Percentiles rank a stretch among this genome's conserved stretches.
Evolutionary conservation across 495 filamentous ascomycete genomes (phyloP).

Genomic region (Tirmania nivea): DNA sequence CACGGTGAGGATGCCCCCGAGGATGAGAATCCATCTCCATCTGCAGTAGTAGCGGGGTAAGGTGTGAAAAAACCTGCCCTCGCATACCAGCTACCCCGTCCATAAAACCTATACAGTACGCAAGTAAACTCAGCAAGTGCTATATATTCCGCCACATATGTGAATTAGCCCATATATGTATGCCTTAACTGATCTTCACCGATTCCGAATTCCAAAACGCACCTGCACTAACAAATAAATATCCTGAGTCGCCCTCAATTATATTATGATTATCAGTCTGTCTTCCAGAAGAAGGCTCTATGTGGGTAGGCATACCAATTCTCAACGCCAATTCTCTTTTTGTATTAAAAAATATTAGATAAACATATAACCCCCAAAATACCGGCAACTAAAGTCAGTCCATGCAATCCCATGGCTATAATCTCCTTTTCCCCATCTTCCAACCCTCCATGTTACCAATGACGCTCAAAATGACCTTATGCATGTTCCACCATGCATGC

Average conservation of each 20-base stretch:
- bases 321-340: conserved; percentile 52
- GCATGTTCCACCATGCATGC: too few species aligned
- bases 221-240: conserved; percentile 39
- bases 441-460: too few species aligned
- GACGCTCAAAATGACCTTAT: too few species aligned
- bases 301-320: conserved; percentile 18
- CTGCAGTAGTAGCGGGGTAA: not conserved
- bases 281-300: not conserved
- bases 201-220: not conserved
- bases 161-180: too few species aligned
- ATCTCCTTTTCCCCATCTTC: too few species aligned
- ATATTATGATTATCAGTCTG: too few species aligned
- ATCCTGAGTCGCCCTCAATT: conserved; percentile 21
- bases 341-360: conserved; percentile 55
- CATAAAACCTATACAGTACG: conserved; percentile 38
- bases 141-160: conserved; percentile 23
- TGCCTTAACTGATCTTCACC: too few species aligned
- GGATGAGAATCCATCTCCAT: conserved; percentile 46
- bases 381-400: too few species aligned
- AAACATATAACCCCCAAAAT: conserved; percentile 20
- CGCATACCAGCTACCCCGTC: conserved; percentile 38
- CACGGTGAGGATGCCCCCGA: conserved; percentile 51
- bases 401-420: too few species aligned
- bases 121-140: conserved; percentile 34
- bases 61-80: conserved; percentile 17